Percentiles rank a stretch among this genome's conserved stretches.
phyloP scores from a whole-genome alignment of 23 red algal species.

The Gracilaria domingensis region DNA sequence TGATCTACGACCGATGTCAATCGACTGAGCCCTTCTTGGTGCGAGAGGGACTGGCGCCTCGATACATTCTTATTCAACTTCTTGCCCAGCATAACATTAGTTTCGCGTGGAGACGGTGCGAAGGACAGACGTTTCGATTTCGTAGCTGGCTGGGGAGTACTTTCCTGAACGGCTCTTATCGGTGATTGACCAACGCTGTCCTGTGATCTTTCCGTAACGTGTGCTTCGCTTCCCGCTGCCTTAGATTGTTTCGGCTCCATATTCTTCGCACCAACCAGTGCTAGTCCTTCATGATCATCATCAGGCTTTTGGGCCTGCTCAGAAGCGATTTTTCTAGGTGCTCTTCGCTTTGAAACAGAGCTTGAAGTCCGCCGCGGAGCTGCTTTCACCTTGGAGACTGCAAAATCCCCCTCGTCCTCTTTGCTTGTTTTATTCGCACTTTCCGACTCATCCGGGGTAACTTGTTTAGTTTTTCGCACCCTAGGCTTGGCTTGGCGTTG shows the following conservation, averaged over 20 bases:
- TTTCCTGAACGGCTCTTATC: too few relatives aligned
- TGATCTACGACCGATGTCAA: constrained; percentile 16
- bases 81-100: not conserved
- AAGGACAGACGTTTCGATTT: constrained; percentile 4
- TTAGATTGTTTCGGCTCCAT: not conserved
- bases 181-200: not conserved
- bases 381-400: not conserved
- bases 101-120: not conserved
- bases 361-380: not conserved
- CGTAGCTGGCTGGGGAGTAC: not conserved
- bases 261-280: not conserved
- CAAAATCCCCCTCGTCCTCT: not conserved
- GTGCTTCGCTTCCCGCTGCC: not conserved
- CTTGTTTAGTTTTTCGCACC: not conserved
- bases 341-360: not conserved
- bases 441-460: not conserved
- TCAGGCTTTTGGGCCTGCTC: not conserved
- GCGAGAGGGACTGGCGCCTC: not conserved
- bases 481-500: not conserved
- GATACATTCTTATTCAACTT: not conserved
- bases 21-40: constrained; percentile 19
- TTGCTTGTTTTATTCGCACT: not conserved
- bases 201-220: not conserved
- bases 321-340: not conserved
- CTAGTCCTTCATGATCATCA: not conserved